These are phyloP conservation scores for Globisporangium perplexum DNA, from an alignment of 352 stramenopile species.

Conservation along the genomic window DNA sequence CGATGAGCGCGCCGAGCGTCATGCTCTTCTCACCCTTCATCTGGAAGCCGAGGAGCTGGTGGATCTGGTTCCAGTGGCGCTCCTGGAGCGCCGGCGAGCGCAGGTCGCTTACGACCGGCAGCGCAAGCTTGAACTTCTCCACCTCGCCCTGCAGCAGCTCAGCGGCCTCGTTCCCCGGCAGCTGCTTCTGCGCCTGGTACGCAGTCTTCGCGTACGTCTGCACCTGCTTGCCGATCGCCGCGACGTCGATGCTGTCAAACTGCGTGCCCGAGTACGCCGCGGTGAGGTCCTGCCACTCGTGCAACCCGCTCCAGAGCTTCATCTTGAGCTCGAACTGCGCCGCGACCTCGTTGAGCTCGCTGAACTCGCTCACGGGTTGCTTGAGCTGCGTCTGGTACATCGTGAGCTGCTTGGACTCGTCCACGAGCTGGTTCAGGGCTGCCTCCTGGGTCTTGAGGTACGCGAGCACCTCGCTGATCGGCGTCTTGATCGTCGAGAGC, in stretches of 20 bases:
- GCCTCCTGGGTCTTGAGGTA: slow-evolving; percentile 74
- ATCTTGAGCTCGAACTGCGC: slow-evolving; percentile 88
- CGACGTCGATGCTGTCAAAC: slow-evolving; percentile 89
- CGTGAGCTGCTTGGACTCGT: slow-evolving; percentile 79
- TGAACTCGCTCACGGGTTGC: slow-evolving; percentile 86
- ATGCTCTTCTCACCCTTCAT: slow-evolving; percentile 79
- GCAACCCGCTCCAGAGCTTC: slow-evolving; percentile 85
- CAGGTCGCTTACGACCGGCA: slow-evolving; percentile 73
- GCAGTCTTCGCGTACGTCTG: slow-evolving; percentile 85
- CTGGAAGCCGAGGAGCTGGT: slow-evolving; percentile 80
- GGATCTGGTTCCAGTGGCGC: slow-evolving; percentile 72
- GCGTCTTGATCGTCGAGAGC: slow-evolving; percentile 66
- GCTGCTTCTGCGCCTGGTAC: slow-evolving; percentile 80
- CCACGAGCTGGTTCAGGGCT: slow-evolving; percentile 60
- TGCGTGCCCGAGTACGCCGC: slow-evolving; percentile 68
- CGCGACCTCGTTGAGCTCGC: slow-evolving; percentile 83
- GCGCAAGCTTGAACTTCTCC: slow-evolving; percentile 87
- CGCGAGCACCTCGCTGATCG: slow-evolving; percentile 67
- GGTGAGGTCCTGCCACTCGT: slow-evolving; percentile 82
- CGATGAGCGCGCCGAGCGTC: slow-evolving; percentile 85
- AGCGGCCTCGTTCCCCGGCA: slow-evolving; percentile 82
- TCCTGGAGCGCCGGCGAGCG: slow-evolving; percentile 60
- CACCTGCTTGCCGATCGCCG: slow-evolving; percentile 85
- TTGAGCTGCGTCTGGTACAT: slow-evolving; percentile 88
- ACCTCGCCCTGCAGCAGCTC: slow-evolving; percentile 82